Evolutionary conservation across 1,139 yeast genomes (phyloP), one percentile per base, ranked within the genome.

Genomic region (Casaregolazyma suthepensis): DNA sequence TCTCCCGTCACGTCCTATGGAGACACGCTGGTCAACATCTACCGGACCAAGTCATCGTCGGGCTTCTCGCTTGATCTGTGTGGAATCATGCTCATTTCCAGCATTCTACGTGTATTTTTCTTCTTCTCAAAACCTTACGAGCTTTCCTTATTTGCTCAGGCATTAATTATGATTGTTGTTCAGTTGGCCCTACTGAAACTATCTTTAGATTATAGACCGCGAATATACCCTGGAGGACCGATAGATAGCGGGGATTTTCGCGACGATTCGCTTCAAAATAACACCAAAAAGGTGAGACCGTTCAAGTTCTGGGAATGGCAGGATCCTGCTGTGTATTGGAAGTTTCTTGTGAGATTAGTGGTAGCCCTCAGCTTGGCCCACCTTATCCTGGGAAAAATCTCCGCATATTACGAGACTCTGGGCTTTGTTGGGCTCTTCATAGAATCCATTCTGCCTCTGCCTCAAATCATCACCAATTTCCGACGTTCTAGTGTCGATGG

Each of bases 61-160:
- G 97, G 97, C 29, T 89, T 89, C 66, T 84, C 94, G 6, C 75
- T 89, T 20, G 97, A 90, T 68, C 86, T 90, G 13, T 90, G 96
- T 70, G 93, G 91, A 15, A 87, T 96, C 10, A 89, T 90, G 96
- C 69, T 90, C 56, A 76, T 88, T 61, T 86, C 96, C 1, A 80
- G 89, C 48, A 80, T 84, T 4, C 71, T 89, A 45, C 76, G 95
- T 58, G 82, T 90, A 19, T 80, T 82, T 53, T 90, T 87, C 71
- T 90, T 85, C 71, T 70, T 84, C 57, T 83, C 89, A 51, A 79
- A 84, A 46, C 96, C 96, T 0, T 90, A 83, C 66, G 96, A 90
- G 65, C 69, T 79, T 17, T 80, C 95, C 2, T 69, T 90, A 42
- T 73, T 89, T 46, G 71, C 91, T 55, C 97, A 90, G 66, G 81